Evolutionary conservation across 306 rosid genomes (phyloP).

Genomic region (Delonix regia): DNA sequence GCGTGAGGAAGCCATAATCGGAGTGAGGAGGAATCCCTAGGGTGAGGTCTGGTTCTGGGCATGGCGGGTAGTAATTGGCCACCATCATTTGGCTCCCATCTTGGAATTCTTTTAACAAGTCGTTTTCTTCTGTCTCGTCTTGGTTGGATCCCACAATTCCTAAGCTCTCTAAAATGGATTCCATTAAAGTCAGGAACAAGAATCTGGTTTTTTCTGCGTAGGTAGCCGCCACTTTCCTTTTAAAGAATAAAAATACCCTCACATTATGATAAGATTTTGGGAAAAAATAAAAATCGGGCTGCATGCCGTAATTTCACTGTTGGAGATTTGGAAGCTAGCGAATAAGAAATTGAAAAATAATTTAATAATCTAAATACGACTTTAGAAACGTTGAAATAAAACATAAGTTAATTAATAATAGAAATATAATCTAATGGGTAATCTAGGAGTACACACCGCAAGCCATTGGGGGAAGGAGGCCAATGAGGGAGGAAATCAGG

Average conservation of each 20-base stretch:
- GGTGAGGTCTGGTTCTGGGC: slow-evolving; percentile 93
- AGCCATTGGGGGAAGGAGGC: slow-evolving; percentile 77
- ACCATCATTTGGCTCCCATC: slow-evolving; percentile 90
- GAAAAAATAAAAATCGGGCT: background rate
- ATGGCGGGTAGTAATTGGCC: slow-evolving; percentile 80
- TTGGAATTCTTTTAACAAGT: slow-evolving; percentile 53
- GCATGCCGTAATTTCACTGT: background rate
- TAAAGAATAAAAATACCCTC: background rate
- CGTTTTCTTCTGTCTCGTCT: slow-evolving; percentile 37
- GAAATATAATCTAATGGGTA: background rate
- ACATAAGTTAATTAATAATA: background rate
- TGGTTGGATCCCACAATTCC: slow-evolving; percentile 43
- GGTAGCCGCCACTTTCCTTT: slow-evolving; percentile 60
- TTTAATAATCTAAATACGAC: no score
- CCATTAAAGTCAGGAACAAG: slow-evolving; percentile 62
- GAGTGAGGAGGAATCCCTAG: slow-evolving; percentile 95
- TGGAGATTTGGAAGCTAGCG: background rate
- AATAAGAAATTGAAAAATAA: no score
- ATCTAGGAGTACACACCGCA: slow-evolving; percentile 45
- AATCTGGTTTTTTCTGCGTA: slow-evolving; percentile 64
- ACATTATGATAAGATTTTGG: no score
- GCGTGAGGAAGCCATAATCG: slow-evolving; percentile 88
- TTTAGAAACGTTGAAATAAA: no score
- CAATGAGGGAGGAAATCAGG: slow-evolving; percentile 64
- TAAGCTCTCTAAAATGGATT: slow-evolving; percentile 73